Evolutionary conservation across 768 basidiomycete genomes (phyloP), one percentile per base, ranked within the genome.

Genomic region (Inosperma sp.): DNA sequence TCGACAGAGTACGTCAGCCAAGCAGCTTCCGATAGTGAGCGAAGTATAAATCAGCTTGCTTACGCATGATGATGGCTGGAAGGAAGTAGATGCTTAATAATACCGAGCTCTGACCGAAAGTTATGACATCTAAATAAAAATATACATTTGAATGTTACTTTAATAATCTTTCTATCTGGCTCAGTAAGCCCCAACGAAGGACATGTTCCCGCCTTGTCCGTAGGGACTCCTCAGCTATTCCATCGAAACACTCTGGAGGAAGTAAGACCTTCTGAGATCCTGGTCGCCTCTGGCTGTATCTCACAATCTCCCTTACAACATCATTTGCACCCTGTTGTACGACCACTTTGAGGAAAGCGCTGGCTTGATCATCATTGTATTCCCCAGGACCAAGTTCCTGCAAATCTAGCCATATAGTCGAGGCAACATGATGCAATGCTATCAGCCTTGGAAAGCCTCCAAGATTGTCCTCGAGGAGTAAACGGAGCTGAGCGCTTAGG

Each of bases 401-500:
- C 26, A 86, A 59, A 61, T 88, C 87, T 3, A 70, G 74, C 90
- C 90, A 92, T 22, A 92, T 78, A 57, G 74, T 82, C 42, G 75
- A 76, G 9, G 92, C 82, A 19, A 93, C 65, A 60, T 94, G 92
- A 60, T 93, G 90, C 12, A 91, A 59, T 2, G 88, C 88, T 7
- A 93, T 68, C 35, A 83, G 65, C 37, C 78, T 71, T 51, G 87
- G 56, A 59, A 93, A 86, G 0, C 79, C 86, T 5, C 77, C 71
- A 1, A 77, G 55, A 16, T 63, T 58, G 35, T 65, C 67, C 53
- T 72, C 72, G 35, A 72, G 54, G 1, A 92, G 71, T 30, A 80
- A 79, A 8, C 77, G 72, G 13, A 88, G 70, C 59, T 86, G 89
- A 27, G 79, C 75, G 0, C 78, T 74, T 13, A 93, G 59, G 39